Base-by-base conservation (phyloP, 805 yeast species). In the Yamadazyma akitaensis region DNA sequence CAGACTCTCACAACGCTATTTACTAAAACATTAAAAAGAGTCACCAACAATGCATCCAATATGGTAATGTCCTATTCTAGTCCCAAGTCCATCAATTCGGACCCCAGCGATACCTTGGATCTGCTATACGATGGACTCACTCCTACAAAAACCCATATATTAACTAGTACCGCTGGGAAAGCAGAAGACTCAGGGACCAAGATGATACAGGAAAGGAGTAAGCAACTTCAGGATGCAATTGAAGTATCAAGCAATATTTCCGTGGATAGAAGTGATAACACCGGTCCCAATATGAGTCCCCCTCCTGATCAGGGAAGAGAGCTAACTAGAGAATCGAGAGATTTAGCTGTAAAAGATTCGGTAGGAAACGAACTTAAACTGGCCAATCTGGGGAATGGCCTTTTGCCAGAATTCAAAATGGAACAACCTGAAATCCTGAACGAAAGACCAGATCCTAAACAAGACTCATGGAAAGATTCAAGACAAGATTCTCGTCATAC, bases 31-130 rank as follows among this genome's bases (percentile, higher is more conserved):
- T 51, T 72, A 10, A 57, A 73, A 32, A 62, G 70, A 44, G 77
- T 72, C 25, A 72, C 76, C 33, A 64, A 63, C 48, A 72, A 72
- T 52, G 77, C 76, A 6, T 62, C 72, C 21, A 55, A 58, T 45
- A 57, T 70, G 41, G 75, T 70, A 12, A 48, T 44, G 34, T 19
- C 49, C n/a, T 52, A 52, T 38, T 44, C 51, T 2, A 49, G 53
- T 38, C 55, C 53, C 18, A 44, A 45, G 30, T 51, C 55, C 2
- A 42, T 25, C 1, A 34, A 46, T 40, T 46, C 51, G 10, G 51
- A 49, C 9, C 5, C 18, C 1, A 33, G 13, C 11, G 48, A 49
- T 28, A 2, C 46, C 3, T 19, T 51, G 9, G 41, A 46, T 25
- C 46, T 33, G 5, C 19, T 31, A 2, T n/a, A 7, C 12, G 37